A percentile compares a stretch with the other conserved stretches of the same genome.
These are phyloP conservation scores for Eucalyptus decipiens DNA, from an alignment of 345 rosid genomes.

Conservation along the genomic window DNA sequence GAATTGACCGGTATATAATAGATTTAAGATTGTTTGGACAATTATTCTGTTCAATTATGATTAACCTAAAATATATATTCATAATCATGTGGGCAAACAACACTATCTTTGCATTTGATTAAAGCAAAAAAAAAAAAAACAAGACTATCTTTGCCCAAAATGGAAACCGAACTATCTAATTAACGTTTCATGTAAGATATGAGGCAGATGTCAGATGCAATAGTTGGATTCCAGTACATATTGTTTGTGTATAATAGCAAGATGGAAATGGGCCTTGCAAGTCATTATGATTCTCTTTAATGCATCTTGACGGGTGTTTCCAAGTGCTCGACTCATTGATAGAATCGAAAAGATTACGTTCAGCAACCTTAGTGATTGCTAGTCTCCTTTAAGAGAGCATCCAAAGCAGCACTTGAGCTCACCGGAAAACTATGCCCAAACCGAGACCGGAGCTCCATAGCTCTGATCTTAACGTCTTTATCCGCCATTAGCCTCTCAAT, in stretches of 20 bases:
- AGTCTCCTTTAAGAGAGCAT: neutral
- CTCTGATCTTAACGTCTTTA: neutral
- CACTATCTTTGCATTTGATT: neutral
- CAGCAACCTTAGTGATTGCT: neutral
- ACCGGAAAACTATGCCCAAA: conserved; percentile 9
- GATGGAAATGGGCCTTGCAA: neutral
- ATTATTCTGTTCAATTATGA: neutral
- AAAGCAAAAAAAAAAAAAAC: too few species aligned
- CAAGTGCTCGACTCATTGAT: neutral
- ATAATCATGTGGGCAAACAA: neutral
- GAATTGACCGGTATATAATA: neutral
- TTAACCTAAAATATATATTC: neutral
- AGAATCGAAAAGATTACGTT: neutral
- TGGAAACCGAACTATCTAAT: neutral
- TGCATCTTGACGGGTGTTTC: neutral
- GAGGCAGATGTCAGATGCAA: neutral
- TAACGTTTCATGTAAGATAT: neutral
- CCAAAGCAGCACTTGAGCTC: conserved; percentile 12
- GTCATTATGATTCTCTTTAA: neutral
- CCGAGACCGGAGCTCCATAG: neutral
- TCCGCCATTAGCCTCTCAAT: conserved; percentile 17
- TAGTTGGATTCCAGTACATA: neutral
- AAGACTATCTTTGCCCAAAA: neutral
- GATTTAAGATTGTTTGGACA: neutral
- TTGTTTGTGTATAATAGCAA: neutral